Evolutionary conservation across 1,284 basidiomycete genomes (phyloP).

Genomic region (Irpex sp.): DNA sequence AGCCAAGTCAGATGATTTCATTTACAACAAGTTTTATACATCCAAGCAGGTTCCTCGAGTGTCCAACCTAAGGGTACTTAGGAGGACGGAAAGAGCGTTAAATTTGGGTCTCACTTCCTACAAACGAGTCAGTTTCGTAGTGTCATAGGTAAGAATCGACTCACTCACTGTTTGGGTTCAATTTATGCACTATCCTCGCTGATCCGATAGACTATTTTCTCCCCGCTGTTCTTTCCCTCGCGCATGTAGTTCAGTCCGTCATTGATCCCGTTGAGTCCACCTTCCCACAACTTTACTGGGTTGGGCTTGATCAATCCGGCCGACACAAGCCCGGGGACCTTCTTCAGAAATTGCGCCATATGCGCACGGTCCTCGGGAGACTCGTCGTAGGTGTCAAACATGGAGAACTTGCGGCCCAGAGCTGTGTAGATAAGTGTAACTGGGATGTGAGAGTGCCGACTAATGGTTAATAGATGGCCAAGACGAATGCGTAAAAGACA

Average conservation of each 20-base stretch:
- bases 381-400: background rate
- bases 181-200: background rate
- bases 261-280: constrained; percentile 16
- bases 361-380: background rate
- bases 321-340: background rate
- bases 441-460: background rate
- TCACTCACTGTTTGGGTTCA: no score
- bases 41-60: no score
- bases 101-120: no score
- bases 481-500: no score
- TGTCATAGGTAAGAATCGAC: no score
- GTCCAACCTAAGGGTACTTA: no score
- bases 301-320: background rate
- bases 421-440: background rate
- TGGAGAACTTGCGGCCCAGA: background rate
- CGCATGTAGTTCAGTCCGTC: constrained; percentile 19
- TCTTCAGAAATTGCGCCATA: background rate
- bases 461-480: no score
- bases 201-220: constrained; percentile 21
- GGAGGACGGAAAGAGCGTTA: no score
- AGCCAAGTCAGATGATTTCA: no score
- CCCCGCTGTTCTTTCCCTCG: constrained; percentile 20
- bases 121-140: no score
- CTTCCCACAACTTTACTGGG: constrained; percentile 16
- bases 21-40: no score